Evolutionary conservation across 257 asterid genomes (phyloP).

Genomic region (Gynochthodes officinalis): DNA sequence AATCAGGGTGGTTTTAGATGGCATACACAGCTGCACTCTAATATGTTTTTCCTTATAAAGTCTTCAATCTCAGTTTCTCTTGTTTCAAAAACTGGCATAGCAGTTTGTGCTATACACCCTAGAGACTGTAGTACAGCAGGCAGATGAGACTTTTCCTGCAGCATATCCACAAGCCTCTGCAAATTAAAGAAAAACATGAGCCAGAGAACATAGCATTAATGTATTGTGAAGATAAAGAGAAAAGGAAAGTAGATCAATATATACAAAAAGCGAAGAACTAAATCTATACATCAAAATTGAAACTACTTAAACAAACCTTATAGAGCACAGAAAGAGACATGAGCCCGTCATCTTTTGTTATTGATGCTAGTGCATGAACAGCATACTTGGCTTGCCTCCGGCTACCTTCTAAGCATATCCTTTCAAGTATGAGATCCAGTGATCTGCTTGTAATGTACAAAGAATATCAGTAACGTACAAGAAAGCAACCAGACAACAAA

Average conservation of each 20-base stretch:
- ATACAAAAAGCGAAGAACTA: neutral
- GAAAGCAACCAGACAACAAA: neutral
- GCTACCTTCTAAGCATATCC: constrained; percentile 97
- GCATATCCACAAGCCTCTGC: constrained; percentile 97
- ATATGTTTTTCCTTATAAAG: constrained; percentile 72
- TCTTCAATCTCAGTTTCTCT: constrained; percentile 83
- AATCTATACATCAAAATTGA: neutral
- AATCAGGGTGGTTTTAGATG: constrained; percentile 14
- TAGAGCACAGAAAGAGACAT: constrained; percentile 98
- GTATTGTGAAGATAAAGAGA: neutral
- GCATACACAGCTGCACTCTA: constrained; percentile 73
- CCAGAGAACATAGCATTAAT: constrained; percentile 11
- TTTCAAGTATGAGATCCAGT: constrained; percentile 92
- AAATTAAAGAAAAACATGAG: constrained; percentile 18
- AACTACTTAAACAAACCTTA: constrained; percentile 52
- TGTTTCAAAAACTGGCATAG: constrained; percentile 98
- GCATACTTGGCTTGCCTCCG: constrained; percentile 99
- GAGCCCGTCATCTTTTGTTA: constrained; percentile 98
- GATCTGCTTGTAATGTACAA: constrained; percentile 56
- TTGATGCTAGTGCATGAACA: constrained; percentile 95
- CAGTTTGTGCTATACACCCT: constrained; percentile 97
- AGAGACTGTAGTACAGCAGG: constrained; percentile 98
- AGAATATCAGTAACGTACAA: constrained; percentile 21
- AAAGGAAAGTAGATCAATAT: constrained; percentile 18
- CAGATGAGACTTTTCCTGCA: constrained; percentile 77